Percentiles rank a stretch among this genome's conserved stretches.
Evolutionary conservation across 1,139 yeast species (phyloP).

Genomic region (Geotrichum histeridarum): DNA sequence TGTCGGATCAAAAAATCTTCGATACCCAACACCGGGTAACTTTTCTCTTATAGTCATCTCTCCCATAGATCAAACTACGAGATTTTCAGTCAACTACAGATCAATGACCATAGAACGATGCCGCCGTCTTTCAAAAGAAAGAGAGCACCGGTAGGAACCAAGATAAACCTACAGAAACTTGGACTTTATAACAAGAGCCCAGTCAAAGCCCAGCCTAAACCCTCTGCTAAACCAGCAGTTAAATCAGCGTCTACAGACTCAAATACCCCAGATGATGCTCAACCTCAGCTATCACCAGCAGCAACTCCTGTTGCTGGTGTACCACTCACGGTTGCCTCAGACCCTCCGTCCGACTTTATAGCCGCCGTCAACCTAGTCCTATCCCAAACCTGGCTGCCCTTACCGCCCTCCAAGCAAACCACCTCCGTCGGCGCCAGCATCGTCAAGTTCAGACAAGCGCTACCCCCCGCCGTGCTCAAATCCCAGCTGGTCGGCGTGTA

Average conservation of each 20-base stretch:
- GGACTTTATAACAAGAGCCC: neutral
- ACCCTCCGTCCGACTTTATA: neutral
- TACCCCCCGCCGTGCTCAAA: constrained; percentile 4
- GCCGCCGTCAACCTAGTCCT: neutral
- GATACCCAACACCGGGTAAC: too few relatives aligned
- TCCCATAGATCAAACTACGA: too few relatives aligned
- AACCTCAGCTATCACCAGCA: neutral
- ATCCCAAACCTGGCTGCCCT: neutral
- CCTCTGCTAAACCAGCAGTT: neutral
- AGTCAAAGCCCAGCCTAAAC: neutral
- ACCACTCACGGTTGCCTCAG: neutral
- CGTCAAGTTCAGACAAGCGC: neutral
- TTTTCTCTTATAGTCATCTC: too few relatives aligned
- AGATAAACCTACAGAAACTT: neutral
- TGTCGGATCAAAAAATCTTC: too few relatives aligned
- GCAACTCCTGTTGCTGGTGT: neutral
- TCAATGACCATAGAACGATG: too few relatives aligned
- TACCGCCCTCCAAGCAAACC: neutral
- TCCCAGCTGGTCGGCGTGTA: constrained; percentile 9
- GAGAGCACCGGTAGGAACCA: neutral
- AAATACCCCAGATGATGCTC: too few relatives aligned
- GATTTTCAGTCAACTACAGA: too few relatives aligned
- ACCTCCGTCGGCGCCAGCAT: neutral
- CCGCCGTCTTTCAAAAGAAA: neutral
- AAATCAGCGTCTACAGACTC: too few relatives aligned